Evolutionary conservation across 768 basidiomycete genomes (phyloP), one percentile per base, ranked within the genome.

Genomic region (Nidularia sp.): DNA sequence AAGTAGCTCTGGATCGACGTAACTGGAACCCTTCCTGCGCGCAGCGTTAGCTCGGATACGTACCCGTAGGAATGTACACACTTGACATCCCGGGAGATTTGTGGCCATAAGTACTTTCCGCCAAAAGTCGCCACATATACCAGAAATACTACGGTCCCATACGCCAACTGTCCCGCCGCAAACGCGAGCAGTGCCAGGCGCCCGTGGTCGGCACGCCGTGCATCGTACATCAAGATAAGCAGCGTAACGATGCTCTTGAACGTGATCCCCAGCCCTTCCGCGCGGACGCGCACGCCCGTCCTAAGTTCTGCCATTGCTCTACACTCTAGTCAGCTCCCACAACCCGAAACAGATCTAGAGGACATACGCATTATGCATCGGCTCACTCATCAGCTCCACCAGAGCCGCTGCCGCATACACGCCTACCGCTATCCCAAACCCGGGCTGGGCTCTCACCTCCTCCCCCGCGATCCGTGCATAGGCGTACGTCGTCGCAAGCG

Each of bases 211-310:
- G 42, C 55, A 57, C n/a, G n/a, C 25, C 50, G 62, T 25, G 69
- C 64, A 60, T 84, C 82, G 52, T 76, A 70, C 1, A 85, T 64
- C 29, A 98, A 73, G 2, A 84, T 71, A 3, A 78, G 56, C 55
- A 97, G 86, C 0, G 93, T 93, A 7, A 76, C 70, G 6, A 89
- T 49, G 1, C 92, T 85, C 69, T 92, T 93, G 44, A 69, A 57
- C 7, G 86, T 80, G 6, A 97, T 86, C 15, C 87, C 94, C 2
- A 80, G 68, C 2, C 93, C 97, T 70, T 99, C 96, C 2, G 93
- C 91, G 42, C 80, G 79, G 0, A 98, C 88, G 33, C 97, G 79
- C 6, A 88, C 70, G 25, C 76, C 70, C 32, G 93, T 86, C 49
- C 79, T 75, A 18, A 88, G 73, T 54, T 88, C 79, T 46, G 76